Evolutionary conservation across 257 asterid species (phyloP), one percentile per base, ranked within the genome.

Genomic region (Lithospermum erythrorhizon): DNA sequence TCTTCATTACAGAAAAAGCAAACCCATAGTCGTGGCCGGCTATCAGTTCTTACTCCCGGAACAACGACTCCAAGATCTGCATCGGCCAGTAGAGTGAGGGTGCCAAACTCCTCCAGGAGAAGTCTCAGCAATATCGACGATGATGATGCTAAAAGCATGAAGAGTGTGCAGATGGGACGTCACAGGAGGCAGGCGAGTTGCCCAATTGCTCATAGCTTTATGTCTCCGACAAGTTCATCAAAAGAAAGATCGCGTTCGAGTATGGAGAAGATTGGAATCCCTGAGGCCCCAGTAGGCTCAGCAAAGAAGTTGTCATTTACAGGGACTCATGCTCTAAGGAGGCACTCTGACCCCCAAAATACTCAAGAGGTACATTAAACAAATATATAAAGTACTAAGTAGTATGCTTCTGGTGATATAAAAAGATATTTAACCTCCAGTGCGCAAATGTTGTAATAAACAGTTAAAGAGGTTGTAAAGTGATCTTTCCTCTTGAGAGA

Each of bases 1-100:
- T 72, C 89, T 60, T 81, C 89, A 11, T 59, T 76, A 6, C 63
- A 78, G 63, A 76, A 29, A 23, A 75, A 71, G 30, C 76, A 59
- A 63, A 74, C 68, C 71, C 68, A 76, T 30, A 80, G 80, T 25
- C 77, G 79, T 6, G 74, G 76, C 72, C 68, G 78, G 54, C 83
- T 74, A 57, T 89, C 94, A 0, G 85, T 94, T 55, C 79, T 95
- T 6, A 82, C 89, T 11, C 84, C 91, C 63, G 70, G 56, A 23
- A 81, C 49, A 35, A 10, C 45, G 45, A 29, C 83, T 20, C 35
- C 59, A 22, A 41, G 57, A 0, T 62, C 68, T 6, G 41, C 65
- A 45, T 53, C 47, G 21, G 15, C 49, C 15, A 54, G 68, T 0
- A 57, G 71, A 8, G 76, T 64, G 67, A 37, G 66, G 25, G 73